A percentile compares a stretch with the other conserved stretches of the same genome.
phyloP scores from a whole-genome alignment of 23 red algal species.

The Cyanidiococcus yangmingshanensis region DNA sequence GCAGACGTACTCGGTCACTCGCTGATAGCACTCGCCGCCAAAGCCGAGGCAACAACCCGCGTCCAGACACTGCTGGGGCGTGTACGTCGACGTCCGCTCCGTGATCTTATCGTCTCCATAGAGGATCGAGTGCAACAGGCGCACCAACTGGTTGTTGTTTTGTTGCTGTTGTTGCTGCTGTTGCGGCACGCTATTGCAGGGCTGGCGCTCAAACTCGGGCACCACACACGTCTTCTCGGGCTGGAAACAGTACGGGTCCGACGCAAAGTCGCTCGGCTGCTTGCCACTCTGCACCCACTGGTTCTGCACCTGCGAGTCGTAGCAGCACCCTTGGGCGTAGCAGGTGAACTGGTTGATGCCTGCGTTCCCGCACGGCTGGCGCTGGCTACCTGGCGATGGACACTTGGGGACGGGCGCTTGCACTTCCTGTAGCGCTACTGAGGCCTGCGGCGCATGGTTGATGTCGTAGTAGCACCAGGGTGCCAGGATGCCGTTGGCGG shows the following conservation, averaged over 20 bases:
- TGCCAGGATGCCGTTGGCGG: background rate
- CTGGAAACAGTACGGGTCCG: background rate
- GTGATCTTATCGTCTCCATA: no score
- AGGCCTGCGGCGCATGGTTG: background rate
- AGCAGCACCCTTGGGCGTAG: background rate
- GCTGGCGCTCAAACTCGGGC: background rate
- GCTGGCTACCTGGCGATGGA: background rate
- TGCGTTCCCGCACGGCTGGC: background rate
- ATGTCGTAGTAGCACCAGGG: constrained; percentile 1
- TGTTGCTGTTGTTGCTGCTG: no score
- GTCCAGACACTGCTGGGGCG: background rate
- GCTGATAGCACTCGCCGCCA: constrained; percentile 4
- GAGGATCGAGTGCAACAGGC: no score
- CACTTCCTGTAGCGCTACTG: background rate
- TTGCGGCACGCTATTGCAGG: background rate
- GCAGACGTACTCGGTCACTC: background rate
- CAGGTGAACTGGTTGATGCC: constrained; percentile 5
- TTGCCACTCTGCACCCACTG: background rate
- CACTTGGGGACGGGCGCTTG: background rate
- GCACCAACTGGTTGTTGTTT: no score
- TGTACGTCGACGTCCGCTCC: no score
- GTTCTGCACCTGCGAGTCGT: background rate
- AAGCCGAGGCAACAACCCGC: background rate
- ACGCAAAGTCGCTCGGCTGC: background rate
- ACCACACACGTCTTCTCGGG: background rate